Evolutionary conservation across 257 asterid species (phyloP).

Genomic region (Ajuga chamaepitys): DNA sequence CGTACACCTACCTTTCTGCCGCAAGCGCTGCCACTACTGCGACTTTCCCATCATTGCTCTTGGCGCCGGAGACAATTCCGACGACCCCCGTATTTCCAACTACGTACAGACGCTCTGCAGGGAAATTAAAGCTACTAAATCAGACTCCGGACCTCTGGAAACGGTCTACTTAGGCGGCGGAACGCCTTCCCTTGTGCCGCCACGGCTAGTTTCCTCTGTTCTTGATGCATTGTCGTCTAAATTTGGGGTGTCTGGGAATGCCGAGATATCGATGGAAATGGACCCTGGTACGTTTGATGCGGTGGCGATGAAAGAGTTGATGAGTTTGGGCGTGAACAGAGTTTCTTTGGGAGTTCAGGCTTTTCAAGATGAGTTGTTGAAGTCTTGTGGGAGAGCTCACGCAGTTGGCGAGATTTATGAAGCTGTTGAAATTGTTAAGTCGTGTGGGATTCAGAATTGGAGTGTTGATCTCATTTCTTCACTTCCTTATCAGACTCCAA

Average conservation of each 20-base stretch:
- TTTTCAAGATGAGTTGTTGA: slow-evolving; percentile 74
- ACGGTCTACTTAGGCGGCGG: slow-evolving; percentile 95
- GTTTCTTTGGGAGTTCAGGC: slow-evolving; percentile 95
- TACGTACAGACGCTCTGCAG: slow-evolving; percentile 59
- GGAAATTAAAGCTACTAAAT: slow-evolving; percentile 58
- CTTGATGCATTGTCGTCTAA: slow-evolving; percentile 49
- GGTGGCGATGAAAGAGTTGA: slow-evolving; percentile 43
- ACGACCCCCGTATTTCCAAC: slow-evolving; percentile 63
- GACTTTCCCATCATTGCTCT: slow-evolving; percentile 93
- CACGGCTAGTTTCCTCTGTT: slow-evolving; percentile 48
- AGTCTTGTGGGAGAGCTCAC: slow-evolving; percentile 93
- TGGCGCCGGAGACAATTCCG: slow-evolving; percentile 28
- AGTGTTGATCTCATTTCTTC: slow-evolving; percentile 90
- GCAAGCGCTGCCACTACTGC: slow-evolving; percentile 94
- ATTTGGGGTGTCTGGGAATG: slow-evolving; percentile 51
- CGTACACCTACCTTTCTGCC: slow-evolving; percentile 95
- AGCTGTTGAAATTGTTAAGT: slow-evolving; percentile 63
- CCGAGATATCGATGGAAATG: slow-evolving; percentile 98
- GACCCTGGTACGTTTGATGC: slow-evolving; percentile 91
- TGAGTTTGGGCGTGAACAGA: slow-evolving; percentile 71
- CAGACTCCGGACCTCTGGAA: slow-evolving; percentile 53
- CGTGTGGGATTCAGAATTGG: slow-evolving; percentile 72
- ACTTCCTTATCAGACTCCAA: slow-evolving; percentile 66
- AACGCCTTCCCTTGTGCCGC: slow-evolving; percentile 91
- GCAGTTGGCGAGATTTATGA: slow-evolving; percentile 64